A percentile compares a stretch with the other conserved stretches of the same genome.
phyloP scores from a whole-genome alignment of 2,329 filamentous ascomycete genomes.

The Ophiostoma montium region DNA sequence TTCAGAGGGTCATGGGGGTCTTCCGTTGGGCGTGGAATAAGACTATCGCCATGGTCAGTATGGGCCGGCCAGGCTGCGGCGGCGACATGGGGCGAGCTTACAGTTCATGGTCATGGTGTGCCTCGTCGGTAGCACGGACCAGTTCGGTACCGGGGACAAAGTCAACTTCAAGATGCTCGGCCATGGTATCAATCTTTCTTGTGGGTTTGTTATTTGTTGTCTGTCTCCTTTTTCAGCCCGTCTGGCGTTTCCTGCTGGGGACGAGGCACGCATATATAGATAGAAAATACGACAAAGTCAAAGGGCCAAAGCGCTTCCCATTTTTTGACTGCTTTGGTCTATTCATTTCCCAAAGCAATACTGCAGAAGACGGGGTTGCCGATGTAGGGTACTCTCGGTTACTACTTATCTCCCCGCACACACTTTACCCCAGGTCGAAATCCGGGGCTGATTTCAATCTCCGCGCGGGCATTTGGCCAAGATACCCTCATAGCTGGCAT shows the following conservation, averaged over 20 bases:
- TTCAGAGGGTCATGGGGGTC: conserved; percentile 32
- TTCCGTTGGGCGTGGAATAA: conserved; percentile 28
- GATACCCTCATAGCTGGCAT: neutral
- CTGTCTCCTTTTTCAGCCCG: too few species aligned
- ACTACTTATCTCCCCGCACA: neutral
- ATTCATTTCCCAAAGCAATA: too few species aligned
- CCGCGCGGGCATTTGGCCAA: neutral
- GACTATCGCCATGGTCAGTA: conserved; percentile 21
- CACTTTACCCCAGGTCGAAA: too few species aligned
- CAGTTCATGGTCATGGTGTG: conserved; percentile 44
- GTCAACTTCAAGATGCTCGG: conserved; percentile 10
- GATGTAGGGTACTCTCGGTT: neutral
- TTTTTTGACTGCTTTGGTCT: too few species aligned
- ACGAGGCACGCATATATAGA: too few species aligned
- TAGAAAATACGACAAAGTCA: too few species aligned
- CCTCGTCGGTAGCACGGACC: conserved; percentile 34
- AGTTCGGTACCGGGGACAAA: conserved; percentile 18
- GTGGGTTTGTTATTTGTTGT: neutral
- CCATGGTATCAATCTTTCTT: neutral
- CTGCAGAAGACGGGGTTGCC: too few species aligned
- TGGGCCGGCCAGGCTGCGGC: conserved; percentile 9
- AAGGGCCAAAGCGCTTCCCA: too few species aligned
- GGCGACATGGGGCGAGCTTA: conserved; percentile 7
- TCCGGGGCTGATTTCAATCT: too few species aligned
- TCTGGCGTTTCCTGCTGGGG: too few species aligned